Evolutionary conservation across 345 rosid genomes (phyloP), one percentile per base, ranked within the genome.

Genomic region (Sisymbrium altissimum): DNA sequence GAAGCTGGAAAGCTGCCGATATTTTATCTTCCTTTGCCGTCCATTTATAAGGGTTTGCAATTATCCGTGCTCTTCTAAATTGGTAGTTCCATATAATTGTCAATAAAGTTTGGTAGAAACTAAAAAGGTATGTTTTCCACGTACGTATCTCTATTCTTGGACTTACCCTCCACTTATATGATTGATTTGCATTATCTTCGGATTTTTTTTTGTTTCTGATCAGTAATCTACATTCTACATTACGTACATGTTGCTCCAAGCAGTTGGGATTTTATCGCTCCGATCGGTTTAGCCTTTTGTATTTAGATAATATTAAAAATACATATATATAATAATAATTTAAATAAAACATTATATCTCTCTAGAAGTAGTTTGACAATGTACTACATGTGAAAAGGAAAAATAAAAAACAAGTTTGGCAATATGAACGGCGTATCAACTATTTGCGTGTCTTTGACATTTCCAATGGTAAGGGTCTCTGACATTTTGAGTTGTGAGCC

Each of bases 401-500:
- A 23, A 33, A 36, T 1, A 39, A 9, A 6, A 58, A 6, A 35
- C 2, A 39, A 12, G 33, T 18, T 36, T 58, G 60, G 52, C 66
- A 74, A 63, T 63, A 19, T 74, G 52, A 57, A 44, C 10, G 32
- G 41, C 8, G 5, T 45, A 39, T 13, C 4, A 45, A 67, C 61
- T 18, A 67, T 44, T 49, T 39, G 62, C 62, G 73, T 74, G 66
- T 58, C 61, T 48, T 67, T 74, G 73, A 58, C 73, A 29, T 43
- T 67, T 56, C 10, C 10, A 58, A 30, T 18, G 66, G 57, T 58
- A 18, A 14, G n/a, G 60, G n/a, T n/a, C n/a, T 58, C 54, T 75
- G 55, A 60, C 73, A 67, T 67, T 36, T 59, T 67, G 78, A 75
- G 62, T 50, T 75, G 68, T 9, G 63, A 68, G 63, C 79, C 69